phyloP scores from a whole-genome alignment of 306 rosid genomes.

The Quercus mongolica region DNA sequence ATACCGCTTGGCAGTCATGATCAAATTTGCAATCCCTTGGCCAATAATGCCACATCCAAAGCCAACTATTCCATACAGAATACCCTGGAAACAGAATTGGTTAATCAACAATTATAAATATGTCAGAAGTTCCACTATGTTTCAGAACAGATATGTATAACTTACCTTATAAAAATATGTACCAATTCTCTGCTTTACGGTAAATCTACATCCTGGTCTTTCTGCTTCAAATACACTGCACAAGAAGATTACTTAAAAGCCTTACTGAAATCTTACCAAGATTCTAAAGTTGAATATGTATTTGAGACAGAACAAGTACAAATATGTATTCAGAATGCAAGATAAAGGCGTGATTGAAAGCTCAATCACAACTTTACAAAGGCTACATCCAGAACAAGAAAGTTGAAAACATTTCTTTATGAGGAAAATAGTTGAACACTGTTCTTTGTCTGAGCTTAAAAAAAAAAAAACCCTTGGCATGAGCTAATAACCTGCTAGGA shows the following conservation, averaged over 20 bases:
- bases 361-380: too few relatives aligned
- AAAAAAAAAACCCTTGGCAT: neutral
- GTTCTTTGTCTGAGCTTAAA: neutral
- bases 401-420: neutral
- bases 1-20: constrained; percentile 95
- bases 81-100: constrained; percentile 64
- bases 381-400: neutral
- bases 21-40: constrained; percentile 91
- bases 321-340: neutral
- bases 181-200: constrained; percentile 65
- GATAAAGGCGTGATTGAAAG: neutral
- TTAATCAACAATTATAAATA: neutral
- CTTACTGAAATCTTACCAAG: neutral
- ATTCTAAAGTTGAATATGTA: neutral
- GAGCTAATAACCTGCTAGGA: constrained; percentile 76
- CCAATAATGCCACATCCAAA: constrained; percentile 92
- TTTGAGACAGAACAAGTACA: neutral
- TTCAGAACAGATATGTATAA: neutral
- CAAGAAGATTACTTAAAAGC: neutral
- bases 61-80: constrained; percentile 81
- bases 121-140: neutral
- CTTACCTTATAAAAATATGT: constrained; percentile 78
- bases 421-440: neutral
- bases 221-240: constrained; percentile 94
- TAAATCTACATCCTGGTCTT: constrained; percentile 81